phyloP scores from a whole-genome alignment of 2,329 filamentous ascomycete species.

The Orbilia brochopaga region DNA sequence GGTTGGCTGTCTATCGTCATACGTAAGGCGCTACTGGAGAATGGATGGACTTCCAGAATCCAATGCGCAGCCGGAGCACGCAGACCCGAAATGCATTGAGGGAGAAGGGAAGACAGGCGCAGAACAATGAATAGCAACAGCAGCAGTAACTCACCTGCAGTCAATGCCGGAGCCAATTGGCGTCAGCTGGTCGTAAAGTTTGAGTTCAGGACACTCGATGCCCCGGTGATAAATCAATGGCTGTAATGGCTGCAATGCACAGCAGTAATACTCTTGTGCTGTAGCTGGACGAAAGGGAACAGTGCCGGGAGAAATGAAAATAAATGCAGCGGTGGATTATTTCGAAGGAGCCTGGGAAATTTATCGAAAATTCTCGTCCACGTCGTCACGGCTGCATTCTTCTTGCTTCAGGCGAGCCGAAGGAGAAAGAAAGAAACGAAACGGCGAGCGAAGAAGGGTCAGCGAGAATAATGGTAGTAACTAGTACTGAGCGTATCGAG shows the following conservation, averaged over 20 bases:
- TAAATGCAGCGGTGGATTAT: too few relatives aligned
- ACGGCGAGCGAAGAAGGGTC: not conserved
- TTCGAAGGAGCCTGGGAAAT: not conserved
- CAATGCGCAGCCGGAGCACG: too few relatives aligned
- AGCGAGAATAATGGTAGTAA: not conserved
- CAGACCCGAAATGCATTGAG: not conserved
- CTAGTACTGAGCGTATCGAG: too few relatives aligned
- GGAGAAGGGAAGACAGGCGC: not conserved
- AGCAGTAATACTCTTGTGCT: too few relatives aligned
- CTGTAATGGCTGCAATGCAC: too few relatives aligned
- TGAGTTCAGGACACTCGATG: not conserved
- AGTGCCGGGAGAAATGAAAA: not conserved
- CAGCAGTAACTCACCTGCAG: not conserved
- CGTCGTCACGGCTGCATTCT: conserved; percentile 9
- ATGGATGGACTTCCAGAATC: too few relatives aligned
- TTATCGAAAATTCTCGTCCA: conserved; percentile 19
- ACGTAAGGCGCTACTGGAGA: too few relatives aligned
- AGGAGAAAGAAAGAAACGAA: conserved; percentile 1
- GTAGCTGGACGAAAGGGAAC: not conserved
- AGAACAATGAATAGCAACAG: not conserved
- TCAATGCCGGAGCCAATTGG: conserved; percentile 5
- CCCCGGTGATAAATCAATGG: not conserved
- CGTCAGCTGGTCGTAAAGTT: not conserved
- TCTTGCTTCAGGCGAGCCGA: not conserved
- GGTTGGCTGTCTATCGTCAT: too few relatives aligned